phyloP scores from a whole-genome alignment of 2,329 filamentous ascomycete genomes.

The Colletotrichum musicola region DNA sequence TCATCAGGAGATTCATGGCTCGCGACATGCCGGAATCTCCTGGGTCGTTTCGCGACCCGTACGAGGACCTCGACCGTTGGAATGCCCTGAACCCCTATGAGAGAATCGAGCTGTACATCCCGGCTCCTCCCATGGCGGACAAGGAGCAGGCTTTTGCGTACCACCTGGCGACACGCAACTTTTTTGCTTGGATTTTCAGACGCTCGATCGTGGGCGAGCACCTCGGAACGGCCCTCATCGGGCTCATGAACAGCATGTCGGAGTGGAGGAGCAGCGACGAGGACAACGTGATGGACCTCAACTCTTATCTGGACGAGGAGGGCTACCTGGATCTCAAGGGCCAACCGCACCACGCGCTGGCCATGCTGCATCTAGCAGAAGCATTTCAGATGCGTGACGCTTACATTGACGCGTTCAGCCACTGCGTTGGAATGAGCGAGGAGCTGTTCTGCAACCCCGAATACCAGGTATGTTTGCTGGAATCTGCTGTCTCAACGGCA shows the following conservation, averaged over 20 bases:
- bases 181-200: slow-evolving; percentile 78
- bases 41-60: slow-evolving; percentile 20
- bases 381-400: slow-evolving; percentile 71
- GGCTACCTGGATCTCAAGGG: slow-evolving; percentile 77
- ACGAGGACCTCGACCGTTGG: slow-evolving; percentile 49
- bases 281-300: slow-evolving; percentile 71
- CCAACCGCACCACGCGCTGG: slow-evolving; percentile 76
- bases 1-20: slow-evolving; percentile 67
- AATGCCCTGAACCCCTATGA: slow-evolving; percentile 46
- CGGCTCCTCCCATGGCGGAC: slow-evolving; percentile 67
- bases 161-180: slow-evolving; percentile 78
- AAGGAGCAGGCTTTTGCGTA: slow-evolving; percentile 69
- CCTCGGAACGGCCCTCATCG: slow-evolving; percentile 73
- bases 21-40: slow-evolving; percentile 30
- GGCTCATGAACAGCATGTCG: slow-evolving; percentile 74
- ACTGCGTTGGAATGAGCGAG: slow-evolving; percentile 83
- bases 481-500: not conserved
- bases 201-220: slow-evolving; percentile 76
- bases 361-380: slow-evolving; percentile 76
- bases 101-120: slow-evolving; percentile 75
- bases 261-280: slow-evolving; percentile 67
- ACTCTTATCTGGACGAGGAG: slow-evolving; percentile 75
- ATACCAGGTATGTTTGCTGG: slow-evolving; percentile 65
- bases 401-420: slow-evolving; percentile 80
- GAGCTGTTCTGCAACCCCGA: slow-evolving; percentile 68